Conservation (phyloP, 805 yeast genomes). For the Wickerhamomyces chaumierensis region DNA sequence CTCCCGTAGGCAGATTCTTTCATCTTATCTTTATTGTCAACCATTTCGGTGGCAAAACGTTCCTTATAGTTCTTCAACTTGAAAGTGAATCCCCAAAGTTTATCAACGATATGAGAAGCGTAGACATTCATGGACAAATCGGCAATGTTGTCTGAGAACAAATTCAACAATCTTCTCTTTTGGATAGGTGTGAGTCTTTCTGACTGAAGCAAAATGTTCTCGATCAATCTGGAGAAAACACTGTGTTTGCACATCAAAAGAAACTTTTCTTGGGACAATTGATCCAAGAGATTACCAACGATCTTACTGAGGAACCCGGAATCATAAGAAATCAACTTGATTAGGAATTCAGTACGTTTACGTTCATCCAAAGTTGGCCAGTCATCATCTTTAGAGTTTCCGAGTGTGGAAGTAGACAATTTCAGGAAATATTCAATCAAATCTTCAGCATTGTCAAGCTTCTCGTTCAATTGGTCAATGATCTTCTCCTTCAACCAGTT, state of each 20-base stretch:
- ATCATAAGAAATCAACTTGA: slow-evolving; percentile 62
- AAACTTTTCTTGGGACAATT: slow-evolving; percentile 48
- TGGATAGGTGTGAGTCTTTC: slow-evolving; percentile 32
- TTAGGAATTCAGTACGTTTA: slow-evolving; percentile 64
- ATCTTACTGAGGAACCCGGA: slow-evolving; percentile 43
- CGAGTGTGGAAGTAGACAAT: slow-evolving; percentile 60
- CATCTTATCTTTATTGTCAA: slow-evolving; percentile 48
- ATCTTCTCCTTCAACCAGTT: slow-evolving; percentile 52
- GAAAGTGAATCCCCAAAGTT: slow-evolving; percentile 68
- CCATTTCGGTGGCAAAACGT: slow-evolving; percentile 62
- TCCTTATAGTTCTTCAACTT: slow-evolving; percentile 79
- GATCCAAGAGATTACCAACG: slow-evolving; percentile 43
- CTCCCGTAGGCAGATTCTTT: slow-evolving; percentile 84
- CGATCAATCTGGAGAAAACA: slow-evolving; percentile 83
- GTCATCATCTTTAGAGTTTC: slow-evolving; percentile 63
- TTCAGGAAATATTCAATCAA: slow-evolving; percentile 60
- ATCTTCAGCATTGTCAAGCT: slow-evolving; percentile 29
- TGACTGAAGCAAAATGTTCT: slow-evolving; percentile 41
- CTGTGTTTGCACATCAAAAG: slow-evolving; percentile 78
- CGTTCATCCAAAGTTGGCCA: slow-evolving; percentile 92
- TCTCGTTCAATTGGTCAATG: slow-evolving; percentile 34
- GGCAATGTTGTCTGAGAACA: slow-evolving; percentile 43
- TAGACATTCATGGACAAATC: slow-evolving; percentile 72
- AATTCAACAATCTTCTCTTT: slow-evolving; percentile 61
- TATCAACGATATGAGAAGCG: slow-evolving; percentile 86